Percentiles rank a stretch among this genome's conserved stretches.
Evolutionary conservation across 2,329 filamentous ascomycete genomes (phyloP).

Genomic region (Fusarium palustre): DNA sequence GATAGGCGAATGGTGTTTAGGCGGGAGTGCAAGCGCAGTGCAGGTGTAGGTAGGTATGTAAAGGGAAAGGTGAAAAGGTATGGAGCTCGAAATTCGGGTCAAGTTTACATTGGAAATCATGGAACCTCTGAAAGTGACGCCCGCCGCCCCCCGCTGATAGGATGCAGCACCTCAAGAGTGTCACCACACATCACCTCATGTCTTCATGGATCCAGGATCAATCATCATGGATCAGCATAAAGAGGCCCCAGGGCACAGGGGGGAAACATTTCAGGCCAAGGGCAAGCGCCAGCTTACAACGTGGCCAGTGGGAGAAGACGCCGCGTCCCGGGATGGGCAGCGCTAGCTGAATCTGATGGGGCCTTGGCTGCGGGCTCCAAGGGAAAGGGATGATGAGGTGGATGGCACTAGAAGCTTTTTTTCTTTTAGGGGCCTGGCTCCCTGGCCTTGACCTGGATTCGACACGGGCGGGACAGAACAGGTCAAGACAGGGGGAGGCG

Average conservation of each 20-base stretch:
- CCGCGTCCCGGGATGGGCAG: conserved; percentile 42
- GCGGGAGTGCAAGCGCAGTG: conserved; percentile 2
- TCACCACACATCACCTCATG: conserved; percentile 7
- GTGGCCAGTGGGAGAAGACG: conserved; percentile 44
- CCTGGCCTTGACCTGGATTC: background rate
- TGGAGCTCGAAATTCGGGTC: conserved; percentile 17
- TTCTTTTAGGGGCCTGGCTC: conserved; percentile 27
- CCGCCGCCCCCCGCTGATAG: conserved; percentile 25
- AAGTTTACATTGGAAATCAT: conserved; percentile 17
- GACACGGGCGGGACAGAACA: conserved; percentile 1
- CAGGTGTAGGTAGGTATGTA: background rate
- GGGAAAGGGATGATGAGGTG: conserved; percentile 26
- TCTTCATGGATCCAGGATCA: conserved; percentile 34
- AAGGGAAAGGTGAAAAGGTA: conserved; percentile 18
- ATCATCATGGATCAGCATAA: conserved; percentile 32
- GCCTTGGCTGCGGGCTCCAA: background rate
- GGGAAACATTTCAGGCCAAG: conserved; percentile 28
- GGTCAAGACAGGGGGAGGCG: conserved; percentile 33
- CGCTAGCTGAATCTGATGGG: conserved; percentile 22
- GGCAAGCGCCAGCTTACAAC: conserved; percentile 30
- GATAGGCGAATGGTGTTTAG: conserved; percentile 26
- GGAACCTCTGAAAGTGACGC: conserved; percentile 20
- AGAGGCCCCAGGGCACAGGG: conserved; percentile 29
- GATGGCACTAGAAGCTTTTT: conserved; percentile 38
- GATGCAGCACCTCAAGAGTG: conserved; percentile 11